Conservation (phyloP, 768 basidiomycete genomes). For the Mycena sanguinolenta region DNA sequence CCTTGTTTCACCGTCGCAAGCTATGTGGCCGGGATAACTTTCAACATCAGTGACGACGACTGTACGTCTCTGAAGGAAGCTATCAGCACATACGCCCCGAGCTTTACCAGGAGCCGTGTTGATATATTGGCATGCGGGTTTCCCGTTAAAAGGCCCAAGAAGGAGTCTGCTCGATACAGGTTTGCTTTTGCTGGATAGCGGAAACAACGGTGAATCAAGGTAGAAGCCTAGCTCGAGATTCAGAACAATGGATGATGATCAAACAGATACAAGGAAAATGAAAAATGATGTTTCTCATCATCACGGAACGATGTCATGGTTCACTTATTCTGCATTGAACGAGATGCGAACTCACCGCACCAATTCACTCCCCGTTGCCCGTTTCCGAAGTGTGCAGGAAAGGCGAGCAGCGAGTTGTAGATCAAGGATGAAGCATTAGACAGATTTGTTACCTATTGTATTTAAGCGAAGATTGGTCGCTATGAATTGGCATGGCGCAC, state of each 20-base stretch:
- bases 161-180: constrained; percentile 55
- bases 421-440: constrained; percentile 87
- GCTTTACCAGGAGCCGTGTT: constrained; percentile 56
- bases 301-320: constrained; percentile 13
- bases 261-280: too few relatives aligned
- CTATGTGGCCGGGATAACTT: constrained; percentile 91
- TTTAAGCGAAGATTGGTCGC: constrained; percentile 2
- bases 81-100: constrained; percentile 90
- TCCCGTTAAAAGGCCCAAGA: constrained; percentile 90
- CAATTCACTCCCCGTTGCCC: constrained; percentile 85
- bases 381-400: constrained; percentile 71
- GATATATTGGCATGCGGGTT: constrained; percentile 92
- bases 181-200: constrained; percentile 49
- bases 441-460: constrained; percentile 81
- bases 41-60: constrained; percentile 85
- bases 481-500: constrained; percentile 55
- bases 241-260: constrained; percentile 39
- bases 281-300: neutral
- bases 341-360: constrained; percentile 78
- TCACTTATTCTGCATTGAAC: constrained; percentile 2
- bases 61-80: constrained; percentile 69
- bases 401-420: constrained; percentile 82
- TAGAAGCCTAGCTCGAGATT: constrained; percentile 80
- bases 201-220: constrained; percentile 75
- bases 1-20: constrained; percentile 91